Conservation (phyloP, 495 filamentous ascomycete species). For the Margaritispora aquatica region DNA sequence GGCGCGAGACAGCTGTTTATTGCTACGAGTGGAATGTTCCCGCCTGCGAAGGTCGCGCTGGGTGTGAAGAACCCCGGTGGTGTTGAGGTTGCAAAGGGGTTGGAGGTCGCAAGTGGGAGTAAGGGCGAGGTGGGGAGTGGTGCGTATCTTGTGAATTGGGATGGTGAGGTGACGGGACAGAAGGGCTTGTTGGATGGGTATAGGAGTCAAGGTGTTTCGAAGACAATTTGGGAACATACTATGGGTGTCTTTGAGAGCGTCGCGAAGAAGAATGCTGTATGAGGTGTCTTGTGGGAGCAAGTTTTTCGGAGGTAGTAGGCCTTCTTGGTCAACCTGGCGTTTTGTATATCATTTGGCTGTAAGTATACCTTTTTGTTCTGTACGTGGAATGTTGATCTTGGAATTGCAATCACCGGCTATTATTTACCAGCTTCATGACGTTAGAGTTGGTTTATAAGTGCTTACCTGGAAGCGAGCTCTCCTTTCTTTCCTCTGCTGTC, state of each 20-base stretch:
- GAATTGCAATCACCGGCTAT: too few relatives aligned
- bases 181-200: slow-evolving; percentile 25
- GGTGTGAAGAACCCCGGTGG: slow-evolving; percentile 4
- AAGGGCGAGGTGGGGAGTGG: slow-evolving; percentile 31
- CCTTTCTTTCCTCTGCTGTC: too few relatives aligned
- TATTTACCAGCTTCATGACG: too few relatives aligned
- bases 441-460: too few relatives aligned
- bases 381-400: too few relatives aligned
- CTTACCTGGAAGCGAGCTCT: too few relatives aligned
- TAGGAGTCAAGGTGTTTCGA: slow-evolving; percentile 23
- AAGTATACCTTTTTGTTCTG: too few relatives aligned
- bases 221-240: slow-evolving; percentile 34
- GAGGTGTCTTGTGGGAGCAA: too few relatives aligned
- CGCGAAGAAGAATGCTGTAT: slow-evolving; percentile 10
- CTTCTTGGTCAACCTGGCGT: too few relatives aligned
- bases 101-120: slow-evolving; percentile 22
- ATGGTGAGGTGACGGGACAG: slow-evolving; percentile 27
- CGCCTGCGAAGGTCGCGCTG: slow-evolving; percentile 19
- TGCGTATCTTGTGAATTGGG: slow-evolving; percentile 32
- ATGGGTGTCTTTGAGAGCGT: slow-evolving; percentile 27
- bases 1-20: slow-evolving; percentile 39
- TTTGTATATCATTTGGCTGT: neutral
- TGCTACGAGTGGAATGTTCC: slow-evolving; percentile 34
- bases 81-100: slow-evolving; percentile 1
- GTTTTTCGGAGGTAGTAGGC: too few relatives aligned